phyloP scores from a whole-genome alignment of 768 basidiomycete genomes.

The Gyrodon lividus region DNA sequence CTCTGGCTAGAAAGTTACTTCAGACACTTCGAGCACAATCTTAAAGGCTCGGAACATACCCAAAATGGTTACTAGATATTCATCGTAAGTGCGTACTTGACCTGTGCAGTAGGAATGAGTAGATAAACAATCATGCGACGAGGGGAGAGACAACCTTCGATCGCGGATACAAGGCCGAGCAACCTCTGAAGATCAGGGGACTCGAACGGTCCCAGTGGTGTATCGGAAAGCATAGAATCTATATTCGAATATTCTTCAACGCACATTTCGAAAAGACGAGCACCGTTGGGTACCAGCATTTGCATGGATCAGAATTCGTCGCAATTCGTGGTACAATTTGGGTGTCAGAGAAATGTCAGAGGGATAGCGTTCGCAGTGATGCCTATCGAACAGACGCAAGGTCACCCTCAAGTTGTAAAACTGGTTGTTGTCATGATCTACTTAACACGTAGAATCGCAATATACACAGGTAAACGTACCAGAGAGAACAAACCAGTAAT shows the following conservation, averaged over 20 bases:
- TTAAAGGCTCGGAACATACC: too few species aligned
- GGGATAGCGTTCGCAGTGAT: neutral
- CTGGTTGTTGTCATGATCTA: neutral
- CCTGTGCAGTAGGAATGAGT: too few species aligned
- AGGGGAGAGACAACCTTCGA: neutral
- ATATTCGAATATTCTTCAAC: neutral
- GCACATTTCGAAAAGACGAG: too few species aligned
- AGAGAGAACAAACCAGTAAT: conserved; percentile 19
- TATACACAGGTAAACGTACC: neutral
- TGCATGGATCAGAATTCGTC: neutral
- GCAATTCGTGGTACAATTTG: neutral
- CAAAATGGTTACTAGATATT: too few species aligned
- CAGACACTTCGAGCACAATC: too few species aligned
- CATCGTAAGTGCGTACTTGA: too few species aligned
- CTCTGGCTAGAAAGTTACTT: too few species aligned
- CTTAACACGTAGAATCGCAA: neutral
- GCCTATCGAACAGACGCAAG: neutral
- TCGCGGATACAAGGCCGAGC: neutral
- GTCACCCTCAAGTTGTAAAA: neutral
- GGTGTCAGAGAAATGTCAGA: neutral
- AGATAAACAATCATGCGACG: too few species aligned
- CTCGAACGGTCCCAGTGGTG: neutral
- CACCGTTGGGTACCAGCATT: neutral
- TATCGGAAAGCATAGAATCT: neutral
- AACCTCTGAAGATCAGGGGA: neutral